phyloP scores from a whole-genome alignment of 768 basidiomycete genomes.

The Mycena galericulata region DNA sequence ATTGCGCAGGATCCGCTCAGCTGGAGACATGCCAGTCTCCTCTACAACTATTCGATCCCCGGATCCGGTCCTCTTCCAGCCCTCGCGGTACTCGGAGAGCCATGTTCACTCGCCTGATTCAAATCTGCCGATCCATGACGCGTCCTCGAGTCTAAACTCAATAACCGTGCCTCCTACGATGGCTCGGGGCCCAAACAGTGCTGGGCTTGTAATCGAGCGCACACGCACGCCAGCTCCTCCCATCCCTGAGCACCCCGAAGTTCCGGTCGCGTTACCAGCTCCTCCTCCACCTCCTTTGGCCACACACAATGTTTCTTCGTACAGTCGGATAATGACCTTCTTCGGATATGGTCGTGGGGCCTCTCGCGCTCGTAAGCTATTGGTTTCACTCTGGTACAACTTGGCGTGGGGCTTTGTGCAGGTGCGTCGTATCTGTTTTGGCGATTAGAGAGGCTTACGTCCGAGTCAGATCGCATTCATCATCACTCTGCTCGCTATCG shows the following conservation, averaged over 20 bases:
- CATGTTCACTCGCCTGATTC: constrained; percentile 28
- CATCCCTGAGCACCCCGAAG: constrained; percentile 29
- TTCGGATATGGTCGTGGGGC: constrained; percentile 66
- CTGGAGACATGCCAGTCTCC: constrained; percentile 49
- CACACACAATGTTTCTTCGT: constrained; percentile 41
- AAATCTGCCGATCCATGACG: constrained; percentile 16
- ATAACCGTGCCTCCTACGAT: constrained; percentile 1
- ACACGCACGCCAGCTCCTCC: constrained; percentile 29
- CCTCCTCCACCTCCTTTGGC: constrained; percentile 35
- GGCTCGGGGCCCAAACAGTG: constrained; percentile 5
- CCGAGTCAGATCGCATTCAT: constrained; percentile 60
- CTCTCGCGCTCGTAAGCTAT: constrained; percentile 58
- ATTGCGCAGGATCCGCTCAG: constrained; percentile 53
- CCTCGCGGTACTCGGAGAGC: constrained; percentile 35
- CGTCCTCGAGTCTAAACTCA: not conserved
- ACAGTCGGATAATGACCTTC: constrained; percentile 49
- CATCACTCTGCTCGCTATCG: constrained; percentile 58
- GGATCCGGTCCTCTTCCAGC: constrained; percentile 35
- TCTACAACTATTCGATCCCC: constrained; percentile 36
- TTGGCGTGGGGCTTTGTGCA: constrained; percentile 60
- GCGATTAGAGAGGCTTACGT: constrained; percentile 12
- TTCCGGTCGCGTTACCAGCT: constrained; percentile 31
- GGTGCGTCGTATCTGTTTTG: constrained; percentile 48
- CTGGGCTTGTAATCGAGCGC: constrained; percentile 19
- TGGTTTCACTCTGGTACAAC: constrained; percentile 61